Conservation (phyloP, 2,329 filamentous ascomycete species). For the Cercospora canescens region DNA sequence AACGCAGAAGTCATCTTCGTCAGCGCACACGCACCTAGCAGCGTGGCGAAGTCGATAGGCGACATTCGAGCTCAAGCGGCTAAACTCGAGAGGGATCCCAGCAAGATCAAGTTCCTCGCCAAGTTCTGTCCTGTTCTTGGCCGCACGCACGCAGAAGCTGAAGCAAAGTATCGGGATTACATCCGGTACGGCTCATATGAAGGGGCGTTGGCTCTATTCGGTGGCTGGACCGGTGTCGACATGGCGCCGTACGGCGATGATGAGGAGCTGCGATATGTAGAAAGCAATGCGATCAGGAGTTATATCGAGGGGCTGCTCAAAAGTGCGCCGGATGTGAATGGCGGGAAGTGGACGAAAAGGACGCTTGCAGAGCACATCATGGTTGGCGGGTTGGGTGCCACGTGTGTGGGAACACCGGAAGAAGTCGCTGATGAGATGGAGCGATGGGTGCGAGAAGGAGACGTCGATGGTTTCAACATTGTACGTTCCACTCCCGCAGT, state of each 20-base stretch:
- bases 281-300: slow-evolving; percentile 61
- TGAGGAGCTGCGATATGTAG: slow-evolving; percentile 62
- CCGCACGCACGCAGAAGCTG: slow-evolving; percentile 64
- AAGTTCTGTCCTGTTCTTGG: slow-evolving; percentile 67
- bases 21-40: slow-evolving; percentile 62
- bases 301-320: slow-evolving; percentile 58
- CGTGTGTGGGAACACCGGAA: slow-evolving; percentile 63
- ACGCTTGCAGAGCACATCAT: slow-evolving; percentile 68
- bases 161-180: slow-evolving; percentile 63
- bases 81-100: slow-evolving; percentile 57
- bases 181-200: slow-evolving; percentile 63
- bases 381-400: slow-evolving; percentile 66
- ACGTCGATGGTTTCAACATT: slow-evolving; percentile 75
- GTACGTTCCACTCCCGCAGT: slow-evolving; percentile 43
- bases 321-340: slow-evolving; percentile 57
- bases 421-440: slow-evolving; percentile 69
- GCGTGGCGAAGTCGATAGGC: slow-evolving; percentile 62
- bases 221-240: slow-evolving; percentile 73
- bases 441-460: slow-evolving; percentile 66
- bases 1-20: slow-evolving; percentile 73
- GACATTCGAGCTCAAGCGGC: slow-evolving; percentile 61
- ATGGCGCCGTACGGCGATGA: slow-evolving; percentile 62
- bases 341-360: slow-evolving; percentile 68
- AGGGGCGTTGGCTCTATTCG: slow-evolving; percentile 69
- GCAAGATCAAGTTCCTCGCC: slow-evolving; percentile 66